Conservation (phyloP, 2,329 filamentous ascomycete species). For the Chaetomiaceae sp. region DNA sequence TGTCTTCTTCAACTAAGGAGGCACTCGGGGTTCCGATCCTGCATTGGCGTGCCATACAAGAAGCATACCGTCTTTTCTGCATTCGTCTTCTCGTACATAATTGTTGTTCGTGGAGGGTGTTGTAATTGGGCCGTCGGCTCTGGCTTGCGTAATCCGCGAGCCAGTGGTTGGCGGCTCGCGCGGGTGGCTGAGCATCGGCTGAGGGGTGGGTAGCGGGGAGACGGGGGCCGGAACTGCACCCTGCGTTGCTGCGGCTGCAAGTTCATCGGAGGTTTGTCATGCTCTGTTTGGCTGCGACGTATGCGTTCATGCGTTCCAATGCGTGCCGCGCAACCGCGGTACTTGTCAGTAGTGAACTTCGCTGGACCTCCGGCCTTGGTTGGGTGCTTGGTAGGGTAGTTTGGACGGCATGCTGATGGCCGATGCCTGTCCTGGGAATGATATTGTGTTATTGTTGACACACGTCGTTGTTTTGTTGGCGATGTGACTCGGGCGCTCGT, state of each 20-base stretch:
- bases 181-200: background rate
- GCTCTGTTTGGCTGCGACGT: background rate
- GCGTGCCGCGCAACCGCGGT: background rate
- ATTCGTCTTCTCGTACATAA: slow-evolving; percentile 20
- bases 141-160: background rate
- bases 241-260: background rate
- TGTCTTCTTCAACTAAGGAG: slow-evolving; percentile 38
- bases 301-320: background rate
- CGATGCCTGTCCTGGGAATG: slow-evolving; percentile 3
- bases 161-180: background rate
- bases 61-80: background rate
- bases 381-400: background rate
- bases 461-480: too few relatives aligned
- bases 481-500: too few relatives aligned
- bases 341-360: background rate
- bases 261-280: background rate
- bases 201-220: background rate
- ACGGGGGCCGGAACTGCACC: background rate
- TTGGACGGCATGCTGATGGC: background rate
- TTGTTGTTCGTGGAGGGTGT: slow-evolving; percentile 14
- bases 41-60: too few relatives aligned
- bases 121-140: slow-evolving; percentile 1
- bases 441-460: background rate
- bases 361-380: background rate
- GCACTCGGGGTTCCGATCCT: background rate